Conservation (phyloP, 352 stramenopile species). For the Globisporangium cystogenes region DNA sequence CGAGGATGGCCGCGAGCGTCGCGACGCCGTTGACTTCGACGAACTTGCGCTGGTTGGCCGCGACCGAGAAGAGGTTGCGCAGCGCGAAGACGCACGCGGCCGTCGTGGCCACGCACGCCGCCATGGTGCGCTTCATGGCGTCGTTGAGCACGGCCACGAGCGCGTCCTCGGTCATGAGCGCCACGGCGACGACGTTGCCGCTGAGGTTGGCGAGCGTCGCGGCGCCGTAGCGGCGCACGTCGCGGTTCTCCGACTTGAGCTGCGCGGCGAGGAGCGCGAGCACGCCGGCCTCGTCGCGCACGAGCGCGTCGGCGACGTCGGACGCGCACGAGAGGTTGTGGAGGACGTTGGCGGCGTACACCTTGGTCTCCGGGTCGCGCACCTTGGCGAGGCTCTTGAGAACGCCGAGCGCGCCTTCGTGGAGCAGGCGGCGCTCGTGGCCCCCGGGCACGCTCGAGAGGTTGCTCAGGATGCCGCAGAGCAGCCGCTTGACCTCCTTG, state of each 20-base stretch:
- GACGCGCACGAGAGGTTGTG: constrained; percentile 71
- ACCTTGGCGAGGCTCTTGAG: constrained; percentile 71
- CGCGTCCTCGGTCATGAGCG: constrained; percentile 55
- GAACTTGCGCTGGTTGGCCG: constrained; percentile 57
- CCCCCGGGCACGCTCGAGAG: constrained; percentile 30
- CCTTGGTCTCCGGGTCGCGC: constrained; percentile 73
- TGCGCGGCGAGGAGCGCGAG: constrained; percentile 56
- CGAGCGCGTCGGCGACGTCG: constrained; percentile 43
- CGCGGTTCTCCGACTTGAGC: constrained; percentile 58
- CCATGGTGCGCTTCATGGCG: constrained; percentile 58
- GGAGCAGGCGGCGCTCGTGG: constrained; percentile 41
- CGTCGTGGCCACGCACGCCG: constrained; percentile 47
- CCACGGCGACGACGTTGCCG: constrained; percentile 34
- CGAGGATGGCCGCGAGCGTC: constrained; percentile 58
- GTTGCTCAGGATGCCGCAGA: constrained; percentile 76
- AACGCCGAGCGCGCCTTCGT: constrained; percentile 57
- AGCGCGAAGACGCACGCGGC: constrained; percentile 60
- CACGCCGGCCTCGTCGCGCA: constrained; percentile 66
- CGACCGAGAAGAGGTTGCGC: constrained; percentile 60
- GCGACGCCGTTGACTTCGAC: constrained; percentile 53
- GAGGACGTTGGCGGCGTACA: constrained; percentile 79
- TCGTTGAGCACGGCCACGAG: constrained; percentile 52
- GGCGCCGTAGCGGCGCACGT: constrained; percentile 63
- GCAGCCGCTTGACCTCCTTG: constrained; percentile 72
- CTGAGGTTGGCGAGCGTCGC: constrained; percentile 65